Conservation (phyloP, 495 filamentous ascomycete species). For the Friedmanniomyces endolithicus region DNA sequence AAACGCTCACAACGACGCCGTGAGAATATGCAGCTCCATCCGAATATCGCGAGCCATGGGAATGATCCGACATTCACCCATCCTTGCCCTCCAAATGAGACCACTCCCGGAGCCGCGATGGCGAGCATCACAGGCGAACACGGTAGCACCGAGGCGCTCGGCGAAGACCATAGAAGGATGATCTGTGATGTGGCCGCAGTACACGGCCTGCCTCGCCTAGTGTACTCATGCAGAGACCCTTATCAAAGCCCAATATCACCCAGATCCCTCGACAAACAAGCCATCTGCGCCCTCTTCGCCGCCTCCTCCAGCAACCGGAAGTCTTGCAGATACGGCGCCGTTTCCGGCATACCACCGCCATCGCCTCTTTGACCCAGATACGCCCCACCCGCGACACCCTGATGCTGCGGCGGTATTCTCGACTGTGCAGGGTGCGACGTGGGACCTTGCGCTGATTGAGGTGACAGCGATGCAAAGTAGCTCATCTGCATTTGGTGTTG, state of each 20-base stretch:
- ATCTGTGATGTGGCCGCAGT: too few species aligned
- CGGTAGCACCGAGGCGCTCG: too few species aligned
- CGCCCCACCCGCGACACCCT: not conserved
- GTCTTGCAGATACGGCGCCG: slow-evolving; percentile 55
- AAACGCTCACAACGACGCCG: not conserved
- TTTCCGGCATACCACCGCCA: slow-evolving; percentile 33
- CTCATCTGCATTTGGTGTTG: slow-evolving; percentile 7
- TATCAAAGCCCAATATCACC: slow-evolving; percentile 48
- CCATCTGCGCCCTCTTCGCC: slow-evolving; percentile 83
- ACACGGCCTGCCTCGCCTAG: too few species aligned
- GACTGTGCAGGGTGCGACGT: slow-evolving; percentile 11
- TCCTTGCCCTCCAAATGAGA: too few species aligned
- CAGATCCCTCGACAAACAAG: slow-evolving; percentile 72
- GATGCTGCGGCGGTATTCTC: slow-evolving; percentile 8
- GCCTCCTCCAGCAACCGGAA: slow-evolving; percentile 88
- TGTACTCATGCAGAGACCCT: slow-evolving; percentile 4
- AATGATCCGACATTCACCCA: too few species aligned
- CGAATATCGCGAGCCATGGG: too few species aligned
- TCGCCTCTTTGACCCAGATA: slow-evolving; percentile 17
- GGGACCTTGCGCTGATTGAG: slow-evolving; percentile 3
- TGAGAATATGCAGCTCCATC: not conserved
- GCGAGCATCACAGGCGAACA: too few species aligned
- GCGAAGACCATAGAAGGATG: too few species aligned
- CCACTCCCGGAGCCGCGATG: too few species aligned
- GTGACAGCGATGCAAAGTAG: slow-evolving; percentile 20